Percentiles rank a stretch among this genome's conserved stretches.
Conservation (phyloP, 1,139 yeast genomes). For the Sugiyamaella japonica region DNA sequence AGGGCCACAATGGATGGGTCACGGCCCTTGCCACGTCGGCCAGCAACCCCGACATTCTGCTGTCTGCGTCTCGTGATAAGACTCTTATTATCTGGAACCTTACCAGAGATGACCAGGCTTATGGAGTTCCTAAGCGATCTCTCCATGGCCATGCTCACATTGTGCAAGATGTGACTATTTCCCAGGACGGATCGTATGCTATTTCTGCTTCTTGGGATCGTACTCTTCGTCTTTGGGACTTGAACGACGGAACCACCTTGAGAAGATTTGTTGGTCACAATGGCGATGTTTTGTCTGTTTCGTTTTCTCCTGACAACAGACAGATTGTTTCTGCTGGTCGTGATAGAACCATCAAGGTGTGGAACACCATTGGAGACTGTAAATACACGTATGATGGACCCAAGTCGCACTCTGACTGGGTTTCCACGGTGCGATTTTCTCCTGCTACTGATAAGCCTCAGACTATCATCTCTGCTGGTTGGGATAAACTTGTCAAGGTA, state of each 20-base stretch:
- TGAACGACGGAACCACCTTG: conserved; percentile 91
- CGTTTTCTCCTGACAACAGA: conserved; percentile 96
- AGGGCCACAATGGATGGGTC: conserved; percentile 80
- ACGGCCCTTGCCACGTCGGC: conserved; percentile 98
- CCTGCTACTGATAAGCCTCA: conserved; percentile 64
- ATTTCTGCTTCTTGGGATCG: conserved; percentile 99
- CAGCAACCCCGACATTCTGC: conserved; percentile 96
- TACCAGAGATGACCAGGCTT: conserved; percentile 95
- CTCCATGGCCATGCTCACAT: conserved; percentile 99
- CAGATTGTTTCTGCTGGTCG: conserved; percentile 99
- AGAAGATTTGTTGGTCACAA: conserved; percentile 98
- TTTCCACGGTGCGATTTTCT: conserved; percentile 94
- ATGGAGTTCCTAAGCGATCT: conserved; percentile 98
- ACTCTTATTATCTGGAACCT: conserved; percentile 97
- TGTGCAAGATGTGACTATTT: conserved; percentile 96
- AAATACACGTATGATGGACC: conserved; percentile 72
- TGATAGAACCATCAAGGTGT: conserved; percentile 98
- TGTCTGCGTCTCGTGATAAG: conserved; percentile 99
- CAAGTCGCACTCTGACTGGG: conserved; percentile 98
- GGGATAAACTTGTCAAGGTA: conserved; percentile 99
- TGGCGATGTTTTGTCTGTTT: conserved; percentile 95
- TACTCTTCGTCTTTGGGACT: conserved; percentile 98
- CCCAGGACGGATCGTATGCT: conserved; percentile 98
- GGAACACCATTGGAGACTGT: conserved; percentile 99
- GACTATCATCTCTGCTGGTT: conserved; percentile 95